Conservation (phyloP, 2,329 filamentous ascomycete species). For the Alternaria triticina region DNA sequence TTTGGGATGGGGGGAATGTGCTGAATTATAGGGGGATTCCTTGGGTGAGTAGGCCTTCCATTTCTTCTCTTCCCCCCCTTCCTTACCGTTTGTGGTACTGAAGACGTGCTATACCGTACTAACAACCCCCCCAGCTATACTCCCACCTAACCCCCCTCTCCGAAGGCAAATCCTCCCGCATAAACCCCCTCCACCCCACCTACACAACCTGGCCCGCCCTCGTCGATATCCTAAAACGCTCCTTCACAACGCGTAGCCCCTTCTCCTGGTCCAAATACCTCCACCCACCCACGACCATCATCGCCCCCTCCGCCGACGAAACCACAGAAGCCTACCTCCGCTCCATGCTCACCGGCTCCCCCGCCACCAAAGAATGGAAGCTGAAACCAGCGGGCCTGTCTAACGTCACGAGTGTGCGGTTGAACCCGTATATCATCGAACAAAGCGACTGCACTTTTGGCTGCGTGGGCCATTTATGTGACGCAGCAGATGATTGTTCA, state of each 20-base stretch:
- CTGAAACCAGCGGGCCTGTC: constrained; percentile 15
- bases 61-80: too few species aligned
- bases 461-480: constrained; percentile 40
- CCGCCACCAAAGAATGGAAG: background rate
- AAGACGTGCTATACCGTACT: background rate
- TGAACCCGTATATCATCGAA: constrained; percentile 42
- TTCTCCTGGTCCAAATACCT: constrained; percentile 42
- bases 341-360: constrained; percentile 1
- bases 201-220: constrained; percentile 35
- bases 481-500: constrained; percentile 33
- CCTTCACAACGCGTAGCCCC: constrained; percentile 35
- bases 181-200: constrained; percentile 30
- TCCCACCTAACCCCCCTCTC: constrained; percentile 35
- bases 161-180: constrained; percentile 28
- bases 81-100: background rate
- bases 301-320: background rate
- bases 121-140: constrained; percentile 31
- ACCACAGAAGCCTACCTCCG: background rate
- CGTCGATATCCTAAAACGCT: constrained; percentile 22
- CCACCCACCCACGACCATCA: constrained; percentile 18
- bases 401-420: constrained; percentile 22
- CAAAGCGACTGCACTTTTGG: constrained; percentile 39
- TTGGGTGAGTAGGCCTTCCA: constrained; percentile 32
- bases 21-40: constrained; percentile 46
- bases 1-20: constrained; percentile 46